phyloP scores from a whole-genome alignment of 306 rosid species.

The Dryas drummondii region DNA sequence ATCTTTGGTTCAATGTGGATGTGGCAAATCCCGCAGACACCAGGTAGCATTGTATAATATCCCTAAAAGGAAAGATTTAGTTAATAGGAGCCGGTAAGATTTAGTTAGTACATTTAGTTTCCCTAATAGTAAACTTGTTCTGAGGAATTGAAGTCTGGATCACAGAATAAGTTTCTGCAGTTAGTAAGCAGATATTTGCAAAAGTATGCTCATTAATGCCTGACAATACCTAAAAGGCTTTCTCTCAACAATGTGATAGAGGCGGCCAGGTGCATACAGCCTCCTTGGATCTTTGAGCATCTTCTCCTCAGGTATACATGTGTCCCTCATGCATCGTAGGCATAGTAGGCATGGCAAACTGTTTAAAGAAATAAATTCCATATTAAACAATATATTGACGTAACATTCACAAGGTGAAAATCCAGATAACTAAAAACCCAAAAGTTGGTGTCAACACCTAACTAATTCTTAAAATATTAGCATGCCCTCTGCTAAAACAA shows the following conservation, averaged over 20 bases:
- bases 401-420: neutral
- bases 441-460: constrained; percentile 1
- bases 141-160: neutral
- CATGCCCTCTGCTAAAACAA: neutral
- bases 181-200: neutral
- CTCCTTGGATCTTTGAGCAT: constrained; percentile 94
- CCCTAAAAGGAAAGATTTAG: neutral
- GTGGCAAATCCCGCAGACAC: neutral
- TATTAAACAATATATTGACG: constrained; percentile 11
- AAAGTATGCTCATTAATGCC: constrained; percentile 16
- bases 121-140: neutral
- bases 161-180: neutral
- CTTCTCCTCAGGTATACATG: constrained; percentile 78
- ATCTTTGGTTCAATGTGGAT: neutral
- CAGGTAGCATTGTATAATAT: neutral
- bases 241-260: constrained; percentile 93
- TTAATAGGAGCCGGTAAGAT: neutral
- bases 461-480: neutral
- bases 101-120: too few species aligned
- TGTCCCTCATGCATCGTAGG: constrained; percentile 79
- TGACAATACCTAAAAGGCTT: constrained; percentile 70
- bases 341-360: constrained; percentile 91
- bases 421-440: neutral
- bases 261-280: constrained; percentile 94
- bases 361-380: constrained; percentile 28